Evolutionary conservation across 306 rosid genomes (phyloP).

Genomic region (Acacia melanoxylon): DNA sequence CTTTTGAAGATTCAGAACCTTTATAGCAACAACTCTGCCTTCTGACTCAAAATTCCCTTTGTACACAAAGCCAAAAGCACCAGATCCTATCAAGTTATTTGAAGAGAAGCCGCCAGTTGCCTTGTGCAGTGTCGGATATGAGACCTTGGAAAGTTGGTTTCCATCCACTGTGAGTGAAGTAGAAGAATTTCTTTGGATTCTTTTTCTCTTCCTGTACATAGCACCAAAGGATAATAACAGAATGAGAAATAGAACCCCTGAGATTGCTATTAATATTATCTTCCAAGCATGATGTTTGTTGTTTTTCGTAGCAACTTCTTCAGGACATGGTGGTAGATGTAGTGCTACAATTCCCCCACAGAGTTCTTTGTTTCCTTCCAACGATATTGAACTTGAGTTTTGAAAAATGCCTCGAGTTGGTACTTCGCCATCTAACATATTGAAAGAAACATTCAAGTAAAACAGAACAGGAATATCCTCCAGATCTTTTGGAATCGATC

Average conservation of each 20-base stretch:
- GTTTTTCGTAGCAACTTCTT: slow-evolving; percentile 4
- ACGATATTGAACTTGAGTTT: slow-evolving; percentile 17
- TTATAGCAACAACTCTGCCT: neutral
- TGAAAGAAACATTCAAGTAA: slow-evolving; percentile 46
- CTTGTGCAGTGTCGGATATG: neutral
- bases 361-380: slow-evolving; percentile 26
- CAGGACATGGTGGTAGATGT: slow-evolving; percentile 26
- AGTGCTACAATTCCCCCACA: slow-evolving; percentile 35
- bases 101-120: slow-evolving; percentile 14
- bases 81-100: neutral
- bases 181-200: neutral
- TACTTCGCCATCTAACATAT: slow-evolving; percentile 46
- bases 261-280: slow-evolving; percentile 1
- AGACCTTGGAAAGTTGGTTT: neutral
- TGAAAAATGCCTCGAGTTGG: slow-evolving; percentile 38
- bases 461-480: neutral
- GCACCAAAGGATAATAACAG: neutral
- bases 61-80: slow-evolving; percentile 4
- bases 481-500: slow-evolving; percentile 37
- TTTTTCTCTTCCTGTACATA: neutral
- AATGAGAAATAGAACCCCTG: slow-evolving; percentile 17
- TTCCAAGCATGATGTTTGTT: slow-evolving; percentile 11
- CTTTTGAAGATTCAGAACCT: slow-evolving; percentile 19
- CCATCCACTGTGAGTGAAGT: no score
- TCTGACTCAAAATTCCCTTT: slow-evolving; percentile 9